Evolutionary conservation across 2,329 filamentous ascomycete genomes (phyloP), one percentile per base, ranked within the genome.

Genomic region (Calonectria henricotiae): DNA sequence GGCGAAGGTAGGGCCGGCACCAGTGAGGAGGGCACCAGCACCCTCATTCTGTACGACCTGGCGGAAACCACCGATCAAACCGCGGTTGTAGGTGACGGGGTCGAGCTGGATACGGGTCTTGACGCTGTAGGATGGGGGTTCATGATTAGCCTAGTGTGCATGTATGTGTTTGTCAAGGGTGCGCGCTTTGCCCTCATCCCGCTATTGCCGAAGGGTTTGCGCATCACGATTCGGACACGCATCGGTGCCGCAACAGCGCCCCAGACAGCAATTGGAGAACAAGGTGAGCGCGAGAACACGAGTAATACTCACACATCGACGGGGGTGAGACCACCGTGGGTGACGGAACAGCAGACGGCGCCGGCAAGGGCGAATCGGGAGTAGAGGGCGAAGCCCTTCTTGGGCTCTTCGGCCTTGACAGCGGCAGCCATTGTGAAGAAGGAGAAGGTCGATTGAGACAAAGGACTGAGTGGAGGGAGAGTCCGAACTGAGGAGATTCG

Each of bases 341-440:
- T 99, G 87, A 98, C 88, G 80, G 95, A 96, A 87, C 96, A 99
- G 92, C 96, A 98, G 89, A 98, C 88, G 80, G 96, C 96, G 87
- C 96, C 96, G 80, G 96, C 95, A 81, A 99, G 93, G 86, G 96
- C 96, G 88, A 98, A 98, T 86, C 94, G 91, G 80, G 94, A 94
- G 92, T 98, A 98, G 80, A 99, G 94, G 71, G 84, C 87, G 77
- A 95, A 5, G 76, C 86, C 87, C 83, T 86, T 82, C 74, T 80
- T 73, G 68, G 84, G 82, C 74, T 84, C 81, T 70, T 78, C 78
- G 76, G 81, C 81, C 77, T 82, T 82, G 76, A 82, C 81, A 72
- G 78, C 75, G 75, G 80, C 77, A 74, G 86, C 82, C 86, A 87
- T 87, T 84, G 81, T 81, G 81, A 79, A 65, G 69, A 65, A 68